Conservation (phyloP, 257 asterid species). For the Gynochthodes officinalis region DNA sequence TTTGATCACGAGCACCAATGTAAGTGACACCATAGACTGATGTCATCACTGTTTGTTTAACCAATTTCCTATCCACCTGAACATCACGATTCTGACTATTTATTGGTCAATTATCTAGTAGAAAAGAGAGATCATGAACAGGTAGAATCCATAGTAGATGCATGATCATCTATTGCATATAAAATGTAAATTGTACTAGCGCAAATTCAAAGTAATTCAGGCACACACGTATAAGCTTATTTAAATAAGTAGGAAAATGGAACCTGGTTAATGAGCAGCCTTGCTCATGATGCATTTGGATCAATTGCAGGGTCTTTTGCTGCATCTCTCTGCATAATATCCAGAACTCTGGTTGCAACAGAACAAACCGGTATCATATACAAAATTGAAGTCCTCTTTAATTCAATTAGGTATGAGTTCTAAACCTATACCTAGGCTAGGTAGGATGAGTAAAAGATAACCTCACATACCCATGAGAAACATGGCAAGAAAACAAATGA, state of each 20-base stretch:
- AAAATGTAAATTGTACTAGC: too few species aligned
- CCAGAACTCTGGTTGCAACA: constrained; percentile 59
- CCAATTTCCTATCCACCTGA: constrained; percentile 52
- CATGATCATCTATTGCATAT: too few species aligned
- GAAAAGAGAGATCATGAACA: constrained; percentile 45
- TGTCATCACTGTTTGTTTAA: constrained; percentile 96
- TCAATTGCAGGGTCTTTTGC: too few species aligned
- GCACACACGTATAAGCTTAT: too few species aligned
- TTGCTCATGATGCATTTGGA: too few species aligned
- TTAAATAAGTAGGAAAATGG: too few species aligned
- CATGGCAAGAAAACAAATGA: not conserved
- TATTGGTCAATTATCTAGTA: constrained; percentile 10
- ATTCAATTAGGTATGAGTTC: not conserved
- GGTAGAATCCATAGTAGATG: too few species aligned
- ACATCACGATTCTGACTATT: not conserved
- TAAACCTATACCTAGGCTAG: not conserved
- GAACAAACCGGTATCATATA: not conserved
- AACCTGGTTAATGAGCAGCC: too few species aligned
- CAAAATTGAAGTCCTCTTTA: not conserved
- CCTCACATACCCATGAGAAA: not conserved
- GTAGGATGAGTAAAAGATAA: not conserved
- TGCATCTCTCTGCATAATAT: too few species aligned
- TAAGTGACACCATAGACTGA: constrained; percentile 96
- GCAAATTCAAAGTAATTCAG: too few species aligned
- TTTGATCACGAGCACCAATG: constrained; percentile 94